Base-by-base conservation (phyloP, 2,329 filamentous ascomycete genomes). In the Alternaria sp. region DNA sequence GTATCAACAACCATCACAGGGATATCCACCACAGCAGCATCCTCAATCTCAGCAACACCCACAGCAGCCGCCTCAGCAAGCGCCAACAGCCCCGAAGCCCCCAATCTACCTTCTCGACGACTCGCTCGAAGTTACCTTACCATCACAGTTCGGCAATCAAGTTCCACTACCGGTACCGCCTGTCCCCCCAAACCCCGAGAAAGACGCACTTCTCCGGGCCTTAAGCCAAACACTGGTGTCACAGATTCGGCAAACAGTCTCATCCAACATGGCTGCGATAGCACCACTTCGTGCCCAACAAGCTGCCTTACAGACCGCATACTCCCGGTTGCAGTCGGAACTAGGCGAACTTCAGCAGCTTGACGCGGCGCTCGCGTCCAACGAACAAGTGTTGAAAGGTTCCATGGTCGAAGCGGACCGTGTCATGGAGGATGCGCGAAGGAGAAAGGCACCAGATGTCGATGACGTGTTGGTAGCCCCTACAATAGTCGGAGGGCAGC, bases 391-490 rank as follows among this genome's bases (percentile, higher is more conserved):
- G 52, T 82, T 98, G 6, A 90, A 90, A 63, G 88, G 90, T 39
- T 89, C 90, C 3, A 86, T 98, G 51, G 84, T 85, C 29, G 88
- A 90, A 61, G 94, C 94, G 3, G 93, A 97, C 73, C 81, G 80
- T 5, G 88, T 93, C 10, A 91, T 97, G 63, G 85, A 87, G 40
- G 85, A 87, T 51, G 91, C 91, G n/a, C 84, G 87, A 56, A 82
- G 82, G 14, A 87, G 91, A 48, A 84, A 84, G 39, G 84, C 88
- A 1, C 93, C 93, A 0, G 86, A 89, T 46, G 90, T 98, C 48
- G 95, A 99, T 75, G 93, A 96, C 60, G 84, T 98, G 33, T 83
- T 99, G 3, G 92, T 97, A n/a, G 92, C 93, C 3, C 93, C 94
- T 0, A 97, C 92, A 0, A 90, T 97, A 1, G 95, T 97, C 4